phyloP scores from a whole-genome alignment of 805 yeast genomes.

The Pichia nakasei region DNA sequence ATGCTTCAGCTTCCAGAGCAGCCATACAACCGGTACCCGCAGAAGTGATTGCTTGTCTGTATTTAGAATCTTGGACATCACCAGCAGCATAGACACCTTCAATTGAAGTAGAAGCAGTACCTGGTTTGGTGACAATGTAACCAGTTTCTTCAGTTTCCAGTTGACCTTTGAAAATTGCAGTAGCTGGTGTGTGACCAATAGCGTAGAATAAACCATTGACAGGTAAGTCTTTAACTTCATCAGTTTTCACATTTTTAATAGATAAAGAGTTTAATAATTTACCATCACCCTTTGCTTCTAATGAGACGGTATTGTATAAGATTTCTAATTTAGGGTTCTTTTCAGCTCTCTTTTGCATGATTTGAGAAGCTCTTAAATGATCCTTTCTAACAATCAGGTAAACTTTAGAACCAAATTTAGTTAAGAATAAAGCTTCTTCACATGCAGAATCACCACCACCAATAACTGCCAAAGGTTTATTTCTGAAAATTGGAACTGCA shows the following conservation, averaged over 20 bases:
- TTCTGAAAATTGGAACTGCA: slow-evolving; percentile 97
- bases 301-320: slow-evolving; percentile 73
- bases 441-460: slow-evolving; percentile 99
- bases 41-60: slow-evolving; percentile 98
- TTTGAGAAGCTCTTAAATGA: slow-evolving; percentile 85
- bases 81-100: slow-evolving; percentile 97
- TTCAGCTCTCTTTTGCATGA: slow-evolving; percentile 91
- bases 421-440: slow-evolving; percentile 94
- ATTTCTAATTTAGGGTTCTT: slow-evolving; percentile 85
- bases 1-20: slow-evolving; percentile 89
- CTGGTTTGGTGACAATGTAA: slow-evolving; percentile 83
- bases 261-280: slow-evolving; percentile 59
- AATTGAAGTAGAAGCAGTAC: slow-evolving; percentile 76
- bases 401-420: slow-evolving; percentile 97
- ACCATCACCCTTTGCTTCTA: slow-evolving; percentile 92
- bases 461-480: slow-evolving; percentile 93
- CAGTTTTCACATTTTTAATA: slow-evolving; percentile 64
- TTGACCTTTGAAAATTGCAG: slow-evolving; percentile 68
- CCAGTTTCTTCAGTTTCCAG: slow-evolving; percentile 81
- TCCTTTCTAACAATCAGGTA: slow-evolving; percentile 91
- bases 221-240: slow-evolving; percentile 56
- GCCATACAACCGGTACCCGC: slow-evolving; percentile 99
- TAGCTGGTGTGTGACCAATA: slow-evolving; percentile 95
- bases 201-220: slow-evolving; percentile 96
- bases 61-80: slow-evolving; percentile 94